Base-by-base conservation (phyloP, 139 green algal genomes). In the Spirogloea muscicola region DNA sequence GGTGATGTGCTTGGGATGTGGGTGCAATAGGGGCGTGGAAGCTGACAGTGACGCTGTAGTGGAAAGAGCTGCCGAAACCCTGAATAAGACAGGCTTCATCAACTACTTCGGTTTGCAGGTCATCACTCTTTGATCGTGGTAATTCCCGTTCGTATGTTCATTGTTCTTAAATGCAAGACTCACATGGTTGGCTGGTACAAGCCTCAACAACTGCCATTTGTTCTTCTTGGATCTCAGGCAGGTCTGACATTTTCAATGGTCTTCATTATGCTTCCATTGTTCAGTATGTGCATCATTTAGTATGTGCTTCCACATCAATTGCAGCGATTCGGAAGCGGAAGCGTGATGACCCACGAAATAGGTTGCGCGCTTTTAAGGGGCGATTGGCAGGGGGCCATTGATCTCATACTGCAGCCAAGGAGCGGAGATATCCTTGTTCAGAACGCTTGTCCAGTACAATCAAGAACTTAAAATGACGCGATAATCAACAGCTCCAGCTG, bases 291-390 rank as follows among this genome's bases (percentile, higher is more conserved):
- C 10, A 13, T 13, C 43, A 51, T 51, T 51, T 51, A 10, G 43
- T 51, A 10, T 13, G 10, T 13, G 10, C 43, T 51, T 10, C 10
- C 43, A 10, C n/a, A n/a, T n/a, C n/a, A n/a, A 3, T 18, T 0
- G 37, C 92, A 98, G 83, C 86, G 94, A 9, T 98, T 98, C 81
- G 94, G 94, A 57, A 89, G 57, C 0, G 87, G 87, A 7, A 70
- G 49, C 1, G 67, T 85, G 16, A 67, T 86, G 13, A 98, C 93
- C 0, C 92, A 98, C 81, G 74, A 36, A 36, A 81, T 95, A 16
- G 91, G 91, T 1, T 64, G 49, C 31, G 78, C 77, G 27, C 79
- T 97, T 74, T 74, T 96, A 64, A 74, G 72, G 0, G 91, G 92
- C 3, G 38, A 92, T 37, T 96, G 86, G 85, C 25, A 83, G 29